Evolutionary conservation across 140 eudicot genomes (phyloP).

Genomic region (Senecio squalidus): DNA sequence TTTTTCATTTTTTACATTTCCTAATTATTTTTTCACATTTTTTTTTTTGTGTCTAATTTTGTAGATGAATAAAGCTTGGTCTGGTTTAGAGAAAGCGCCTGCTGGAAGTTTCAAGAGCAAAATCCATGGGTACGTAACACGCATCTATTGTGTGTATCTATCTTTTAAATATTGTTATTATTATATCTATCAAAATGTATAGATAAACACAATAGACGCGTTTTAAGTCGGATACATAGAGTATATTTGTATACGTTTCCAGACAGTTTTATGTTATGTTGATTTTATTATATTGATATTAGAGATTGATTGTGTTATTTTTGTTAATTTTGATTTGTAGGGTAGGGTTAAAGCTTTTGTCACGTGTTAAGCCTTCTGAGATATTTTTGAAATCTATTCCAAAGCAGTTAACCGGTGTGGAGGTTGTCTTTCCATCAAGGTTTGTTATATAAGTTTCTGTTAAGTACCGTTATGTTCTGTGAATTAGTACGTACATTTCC

Average conservation of each 20-base stretch:
- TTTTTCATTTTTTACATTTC: background rate
- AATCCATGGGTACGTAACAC: conserved; percentile 56
- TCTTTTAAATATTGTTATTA: background rate
- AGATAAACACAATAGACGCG: background rate
- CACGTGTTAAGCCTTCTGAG: conserved; percentile 98
- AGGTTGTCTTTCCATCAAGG: conserved; percentile 82
- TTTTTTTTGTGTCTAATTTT: background rate
- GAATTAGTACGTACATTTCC: background rate
- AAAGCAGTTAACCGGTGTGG: conserved; percentile 68
- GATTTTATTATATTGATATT: background rate
- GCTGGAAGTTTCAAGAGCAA: conserved; percentile 80
- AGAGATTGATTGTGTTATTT: conserved; percentile 5
- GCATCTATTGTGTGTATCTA: background rate
- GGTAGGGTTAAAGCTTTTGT: conserved; percentile 72
- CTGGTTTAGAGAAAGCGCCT: conserved; percentile 78
- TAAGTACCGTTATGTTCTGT: background rate
- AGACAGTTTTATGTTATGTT: background rate
- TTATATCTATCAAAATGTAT: too few species aligned
- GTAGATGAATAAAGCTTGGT: conserved; percentile 93
- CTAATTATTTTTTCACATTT: background rate
- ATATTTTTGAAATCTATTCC: conserved; percentile 85
- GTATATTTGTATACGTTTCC: background rate
- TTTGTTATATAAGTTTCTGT: conserved; percentile 24
- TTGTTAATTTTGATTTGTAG: conserved; percentile 32
- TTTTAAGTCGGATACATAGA: background rate